Conservation (phyloP, 2,329 filamentous ascomycete species). For the Clonostachys solani region DNA sequence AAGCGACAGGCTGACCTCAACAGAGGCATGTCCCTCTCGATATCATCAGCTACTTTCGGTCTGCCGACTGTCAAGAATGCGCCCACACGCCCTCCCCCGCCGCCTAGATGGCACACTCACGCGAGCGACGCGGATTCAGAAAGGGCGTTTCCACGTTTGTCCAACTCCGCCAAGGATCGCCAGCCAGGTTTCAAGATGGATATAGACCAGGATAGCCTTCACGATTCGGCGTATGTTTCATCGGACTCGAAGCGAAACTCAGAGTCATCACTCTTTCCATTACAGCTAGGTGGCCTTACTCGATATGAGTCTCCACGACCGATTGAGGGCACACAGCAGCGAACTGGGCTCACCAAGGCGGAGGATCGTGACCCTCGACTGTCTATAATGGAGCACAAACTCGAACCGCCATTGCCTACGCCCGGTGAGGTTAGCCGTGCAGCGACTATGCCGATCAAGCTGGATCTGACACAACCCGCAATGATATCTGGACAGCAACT, state of each 20-base stretch:
- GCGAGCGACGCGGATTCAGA: conserved; percentile 37
- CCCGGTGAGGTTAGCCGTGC: conserved; percentile 23
- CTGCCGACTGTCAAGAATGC: conserved; percentile 21
- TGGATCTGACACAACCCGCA: conserved; percentile 39
- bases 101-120: conserved; percentile 41
- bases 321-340: background rate
- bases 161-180: conserved; percentile 7
- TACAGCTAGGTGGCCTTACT: conserved; percentile 33
- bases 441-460: conserved; percentile 46
- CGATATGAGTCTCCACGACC: conserved; percentile 31
- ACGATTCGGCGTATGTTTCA: conserved; percentile 51
- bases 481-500: conserved; percentile 53
- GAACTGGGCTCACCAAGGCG: conserved; percentile 28
- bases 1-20: conserved; percentile 67
- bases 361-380: conserved; percentile 51
- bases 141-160: conserved; percentile 15
- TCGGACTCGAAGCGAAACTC: conserved; percentile 50
- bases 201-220: conserved; percentile 36
- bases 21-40: conserved; percentile 35
- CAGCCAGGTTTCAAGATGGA: conserved; percentile 29
- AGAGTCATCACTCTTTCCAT: conserved; percentile 36
- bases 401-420: conserved; percentile 28
- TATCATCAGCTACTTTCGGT: conserved; percentile 41
- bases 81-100: conserved; percentile 32
- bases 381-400: conserved; percentile 45